Evolutionary conservation across 148 eudicot genomes (phyloP).

Genomic region (Spergularia bocconei): DNA sequence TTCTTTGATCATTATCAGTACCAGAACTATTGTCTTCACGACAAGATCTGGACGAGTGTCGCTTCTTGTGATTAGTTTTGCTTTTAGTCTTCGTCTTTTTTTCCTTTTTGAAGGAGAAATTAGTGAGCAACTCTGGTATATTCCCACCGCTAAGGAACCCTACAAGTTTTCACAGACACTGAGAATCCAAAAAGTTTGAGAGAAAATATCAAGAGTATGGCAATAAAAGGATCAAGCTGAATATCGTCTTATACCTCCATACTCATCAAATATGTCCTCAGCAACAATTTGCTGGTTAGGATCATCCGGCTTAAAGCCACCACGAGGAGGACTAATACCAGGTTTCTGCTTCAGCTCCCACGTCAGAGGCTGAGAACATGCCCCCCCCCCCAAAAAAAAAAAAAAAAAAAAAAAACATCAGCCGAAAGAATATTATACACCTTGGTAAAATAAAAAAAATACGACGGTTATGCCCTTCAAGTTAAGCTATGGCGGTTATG

Average conservation of each 20-base stretch:
- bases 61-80: conserved; percentile 47
- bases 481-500: neutral
- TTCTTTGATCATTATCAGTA: conserved; percentile 14
- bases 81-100: conserved; percentile 53
- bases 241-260: conserved; percentile 66
- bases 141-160: conserved; percentile 70
- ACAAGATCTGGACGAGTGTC: conserved; percentile 4
- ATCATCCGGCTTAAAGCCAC: conserved; percentile 83
- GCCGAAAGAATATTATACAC: conserved; percentile 4
- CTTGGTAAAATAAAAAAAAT: too few relatives aligned
- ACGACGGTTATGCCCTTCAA: too few relatives aligned
- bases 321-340: conserved; percentile 95
- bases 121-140: conserved; percentile 65
- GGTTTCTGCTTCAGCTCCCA: conserved; percentile 99
- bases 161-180: conserved; percentile 24
- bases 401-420: conserved; percentile 1
- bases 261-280: conserved; percentile 97
- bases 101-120: conserved; percentile 46
- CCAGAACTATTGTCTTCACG: conserved; percentile 9
- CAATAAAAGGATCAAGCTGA: neutral
- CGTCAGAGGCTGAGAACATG: conserved; percentile 69
- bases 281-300: conserved; percentile 99
- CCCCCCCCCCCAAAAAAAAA: neutral
- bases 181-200: conserved; percentile 12
- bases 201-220: neutral